Percentiles rank a stretch among this genome's conserved stretches.
These are phyloP conservation scores for Cenchrus americanus DNA, from an alignment of 176 grass and related monocot genomes.

Conservation along the genomic window DNA sequence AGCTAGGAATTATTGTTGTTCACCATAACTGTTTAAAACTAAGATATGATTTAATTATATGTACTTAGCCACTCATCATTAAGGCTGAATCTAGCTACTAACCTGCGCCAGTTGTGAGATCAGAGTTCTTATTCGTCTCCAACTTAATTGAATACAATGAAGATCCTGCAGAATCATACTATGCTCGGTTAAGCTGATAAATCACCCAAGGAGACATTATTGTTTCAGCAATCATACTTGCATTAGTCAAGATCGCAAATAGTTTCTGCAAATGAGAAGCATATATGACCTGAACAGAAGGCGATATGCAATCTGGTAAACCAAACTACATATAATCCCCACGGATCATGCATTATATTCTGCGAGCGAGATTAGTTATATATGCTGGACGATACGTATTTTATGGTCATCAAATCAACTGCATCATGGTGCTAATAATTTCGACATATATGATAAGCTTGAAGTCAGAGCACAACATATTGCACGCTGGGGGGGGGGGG, in stretches of 20 bases:
- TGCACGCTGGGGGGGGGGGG: background rate
- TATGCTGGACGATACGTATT: background rate
- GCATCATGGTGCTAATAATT: background rate
- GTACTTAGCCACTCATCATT: background rate
- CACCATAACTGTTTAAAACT: background rate
- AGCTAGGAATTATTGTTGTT: background rate
- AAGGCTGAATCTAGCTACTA: background rate
- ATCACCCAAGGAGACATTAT: background rate
- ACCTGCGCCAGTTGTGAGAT: background rate
- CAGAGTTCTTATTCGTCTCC: background rate
- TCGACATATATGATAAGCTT: background rate
- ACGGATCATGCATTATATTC: slow-evolving; percentile 4
- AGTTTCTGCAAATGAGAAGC: background rate
- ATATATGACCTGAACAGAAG: background rate
- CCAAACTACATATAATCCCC: slow-evolving; percentile 10
- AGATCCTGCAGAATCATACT: background rate
- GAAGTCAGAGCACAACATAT: background rate
- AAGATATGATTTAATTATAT: background rate
- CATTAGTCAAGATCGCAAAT: background rate
- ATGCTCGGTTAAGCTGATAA: background rate
- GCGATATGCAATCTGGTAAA: background rate
- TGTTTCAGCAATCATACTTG: background rate
- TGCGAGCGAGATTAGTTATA: background rate
- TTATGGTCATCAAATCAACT: slow-evolving; percentile 14
- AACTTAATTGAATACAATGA: background rate